Evolutionary conservation across 495 filamentous ascomycete genomes (phyloP), one percentile per base, ranked within the genome.

Genomic region (Talaromyces liani): DNA sequence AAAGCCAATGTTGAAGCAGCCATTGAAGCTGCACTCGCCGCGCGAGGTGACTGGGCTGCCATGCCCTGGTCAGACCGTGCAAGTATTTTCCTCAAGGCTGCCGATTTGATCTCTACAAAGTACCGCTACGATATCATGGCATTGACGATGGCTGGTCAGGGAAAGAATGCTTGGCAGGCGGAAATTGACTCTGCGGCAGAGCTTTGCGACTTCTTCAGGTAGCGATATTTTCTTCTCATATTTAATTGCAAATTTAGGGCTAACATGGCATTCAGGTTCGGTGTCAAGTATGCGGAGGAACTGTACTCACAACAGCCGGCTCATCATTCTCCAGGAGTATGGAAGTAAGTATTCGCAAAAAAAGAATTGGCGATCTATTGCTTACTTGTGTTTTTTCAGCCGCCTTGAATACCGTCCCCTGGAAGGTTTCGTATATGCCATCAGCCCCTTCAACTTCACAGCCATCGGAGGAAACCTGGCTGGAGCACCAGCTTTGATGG

Each of bases 181-280:
- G 93, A 98, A 80, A 97, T 97, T 66, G 93, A 98, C 76, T 86
- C 93, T 25, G 93, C 93, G 4, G 93, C 93, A 2, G 93, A 98
- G 80, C 77, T 96, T 49, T 86, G 84, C 66, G 93, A 98, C 73
- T 98, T 98, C 78, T 81, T 98, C 68, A 83, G 90, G 64, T 79
- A 45, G 27, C 36, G 2, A 53, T 33, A 24, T 55, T 39, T 27
- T 12, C 18, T 49, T 10, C 4, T 20, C 0, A 16, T 39, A 4
- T 7, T 16, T 18, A 45, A n/a, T 60, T 60, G 16, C 58, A 60
- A 9, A 4, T 58, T 29, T 14, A 63, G 49, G 12, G 14, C 10
- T 51, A 51, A 22, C 8, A 45, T 41, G 10, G 12, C 8, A 22
- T 5, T 8, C 47, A 77, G 80, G 36, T 95, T 95, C 78, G 92